phyloP scores from a whole-genome alignment of 371 early-diverging fungal genomes.

The Catenaria anguillulae region DNA sequence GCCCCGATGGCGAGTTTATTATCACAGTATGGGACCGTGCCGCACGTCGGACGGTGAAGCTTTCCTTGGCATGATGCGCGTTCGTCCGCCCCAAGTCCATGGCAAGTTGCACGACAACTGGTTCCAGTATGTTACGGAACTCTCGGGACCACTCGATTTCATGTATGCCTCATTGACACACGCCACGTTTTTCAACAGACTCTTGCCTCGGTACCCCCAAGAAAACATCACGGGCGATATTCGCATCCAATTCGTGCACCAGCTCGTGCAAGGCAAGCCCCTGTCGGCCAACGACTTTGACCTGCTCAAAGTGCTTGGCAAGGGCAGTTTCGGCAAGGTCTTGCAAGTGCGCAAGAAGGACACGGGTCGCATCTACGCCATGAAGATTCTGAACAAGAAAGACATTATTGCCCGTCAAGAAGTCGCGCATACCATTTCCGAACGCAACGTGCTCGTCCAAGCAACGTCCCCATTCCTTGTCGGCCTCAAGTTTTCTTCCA shows the following conservation, averaged over 20 bases:
- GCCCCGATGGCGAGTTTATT: conserved; percentile 40
- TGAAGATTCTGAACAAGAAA: conserved; percentile 67
- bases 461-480: conserved; percentile 39
- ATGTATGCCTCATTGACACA: too few relatives aligned
- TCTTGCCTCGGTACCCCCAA: conserved; percentile 30
- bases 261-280: conserved; percentile 16
- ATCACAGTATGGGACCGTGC: conserved; percentile 47
- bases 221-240: conserved; percentile 48
- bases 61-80: conserved; percentile 46
- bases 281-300: conserved; percentile 51
- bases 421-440: conserved; percentile 49
- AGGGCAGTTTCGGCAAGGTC: conserved; percentile 71
- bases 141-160: too few relatives aligned
- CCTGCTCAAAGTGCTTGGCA: conserved; percentile 56
- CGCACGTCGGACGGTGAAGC: conserved; percentile 26
- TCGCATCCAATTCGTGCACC: conserved; percentile 41
- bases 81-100: conserved; percentile 34
- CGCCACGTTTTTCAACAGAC: not conserved
- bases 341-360: conserved; percentile 59
- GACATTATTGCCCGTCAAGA: conserved; percentile 55
- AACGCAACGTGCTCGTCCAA: conserved; percentile 36
- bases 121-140: conserved; percentile 25
- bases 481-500: conserved; percentile 43
- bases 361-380: conserved; percentile 58
- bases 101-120: conserved; percentile 49